These are phyloP conservation scores for Rugonectria rugulosa DNA, from an alignment of 2,329 filamentous ascomycete species.

Conservation along the genomic window DNA sequence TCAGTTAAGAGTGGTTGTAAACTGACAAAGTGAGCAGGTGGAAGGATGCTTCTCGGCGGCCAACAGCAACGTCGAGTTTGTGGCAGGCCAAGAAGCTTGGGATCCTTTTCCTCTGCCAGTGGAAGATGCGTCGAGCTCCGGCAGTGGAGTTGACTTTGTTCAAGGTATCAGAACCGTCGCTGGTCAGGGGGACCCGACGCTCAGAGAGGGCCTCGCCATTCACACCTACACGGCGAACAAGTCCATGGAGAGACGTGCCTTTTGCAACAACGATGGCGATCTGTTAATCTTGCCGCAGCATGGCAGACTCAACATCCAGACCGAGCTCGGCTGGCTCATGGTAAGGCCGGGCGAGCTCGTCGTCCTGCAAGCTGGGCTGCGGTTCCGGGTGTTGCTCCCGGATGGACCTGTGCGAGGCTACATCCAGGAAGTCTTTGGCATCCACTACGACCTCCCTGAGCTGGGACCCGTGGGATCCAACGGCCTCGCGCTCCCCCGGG, in stretches of 20 bases:
- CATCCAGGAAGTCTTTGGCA: conserved; percentile 75
- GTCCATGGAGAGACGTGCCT: conserved; percentile 53
- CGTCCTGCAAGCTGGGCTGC: conserved; percentile 74
- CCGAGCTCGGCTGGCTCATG: conserved; percentile 75
- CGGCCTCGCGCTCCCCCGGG: conserved; percentile 72
- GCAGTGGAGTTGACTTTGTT: conserved; percentile 49
- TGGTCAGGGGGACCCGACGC: conserved; percentile 55
- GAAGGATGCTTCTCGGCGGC: conserved; percentile 54
- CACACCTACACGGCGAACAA: conserved; percentile 55
- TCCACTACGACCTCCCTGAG: conserved; percentile 73
- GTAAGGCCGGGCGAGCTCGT: conserved; percentile 78
- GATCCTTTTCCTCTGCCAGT: conserved; percentile 48
- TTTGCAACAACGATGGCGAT: conserved; percentile 68
- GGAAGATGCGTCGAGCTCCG: neutral
- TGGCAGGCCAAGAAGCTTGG: conserved; percentile 58
- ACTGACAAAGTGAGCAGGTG: conserved; percentile 23
- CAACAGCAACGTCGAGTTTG: conserved; percentile 54
- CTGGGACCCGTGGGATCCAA: conserved; percentile 77
- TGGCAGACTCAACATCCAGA: conserved; percentile 75
- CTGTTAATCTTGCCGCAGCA: conserved; percentile 77
- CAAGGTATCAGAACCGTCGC: conserved; percentile 55
- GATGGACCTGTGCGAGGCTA: conserved; percentile 71
- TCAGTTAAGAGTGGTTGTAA: neutral
- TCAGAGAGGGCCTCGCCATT: conserved; percentile 55
- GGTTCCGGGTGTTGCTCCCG: conserved; percentile 74